Evolutionary conservation across 768 basidiomycete species (phyloP), one percentile per base, ranked within the genome.

Genomic region (Chalciporus sphaerocephalus): DNA sequence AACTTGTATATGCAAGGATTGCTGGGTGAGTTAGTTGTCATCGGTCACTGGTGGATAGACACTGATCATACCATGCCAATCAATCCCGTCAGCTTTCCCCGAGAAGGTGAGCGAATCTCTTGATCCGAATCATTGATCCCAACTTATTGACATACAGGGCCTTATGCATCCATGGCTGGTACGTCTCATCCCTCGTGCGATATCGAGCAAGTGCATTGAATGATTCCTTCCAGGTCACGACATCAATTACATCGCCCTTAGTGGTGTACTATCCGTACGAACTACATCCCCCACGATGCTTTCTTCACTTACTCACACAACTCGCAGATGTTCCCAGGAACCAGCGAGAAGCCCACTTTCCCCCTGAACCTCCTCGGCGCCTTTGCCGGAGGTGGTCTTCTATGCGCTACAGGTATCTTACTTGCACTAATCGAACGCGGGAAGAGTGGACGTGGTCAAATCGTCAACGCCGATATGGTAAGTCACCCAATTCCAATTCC

Each of bases 191-290:
- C 27, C 30, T 35, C 11, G 23, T 50, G 17, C 33, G n/a, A 24
- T 23, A 21, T 15, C 23, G 36, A 32, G 40, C 25, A 18, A 42
- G 20, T 7, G 42, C 15, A 21, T 30, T 39, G 36, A 46, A n/a
- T 27, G 17, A 21, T 16, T 24, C 46, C 16, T 33, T 10, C 16
- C 35, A 81, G 89, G 89, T 15, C 89, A 92, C 58, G 89, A 92
- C 58, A 76, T 92, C 45, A 92, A 91, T 61, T 92, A 90, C 59
- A 74, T 90, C 11, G 88, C 89, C 13, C 70, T 87, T 25, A 88
- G 85, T 47, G 89, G 89, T 0, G 73, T 85, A 3, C n/a, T n/a
- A n/a, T n/a, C n/a, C n/a, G n/a, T n/a, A n/a, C n/a, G n/a, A n/a
- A n/a, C n/a, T n/a, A n/a, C n/a, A n/a, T n/a, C n/a, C n/a, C n/a